These are phyloP conservation scores for Metschnikowia bowlesiae DNA, from an alignment of 805 yeast genomes.

Conservation along the genomic window DNA sequence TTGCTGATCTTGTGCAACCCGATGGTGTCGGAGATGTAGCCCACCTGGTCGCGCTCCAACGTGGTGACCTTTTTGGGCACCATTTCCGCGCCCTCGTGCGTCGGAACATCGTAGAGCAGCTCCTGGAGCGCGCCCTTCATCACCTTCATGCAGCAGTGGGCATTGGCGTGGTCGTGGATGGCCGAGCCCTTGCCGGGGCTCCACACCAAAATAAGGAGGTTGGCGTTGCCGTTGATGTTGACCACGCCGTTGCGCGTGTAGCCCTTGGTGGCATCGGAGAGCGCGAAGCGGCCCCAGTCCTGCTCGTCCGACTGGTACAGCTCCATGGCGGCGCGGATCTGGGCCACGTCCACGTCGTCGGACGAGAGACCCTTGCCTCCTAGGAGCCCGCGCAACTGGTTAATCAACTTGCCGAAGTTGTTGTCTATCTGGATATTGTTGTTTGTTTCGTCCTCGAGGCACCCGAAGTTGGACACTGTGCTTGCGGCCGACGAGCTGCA, in stretches of 20 bases:
- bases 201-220: slow-evolving; percentile 66
- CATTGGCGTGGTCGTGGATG: slow-evolving; percentile 72
- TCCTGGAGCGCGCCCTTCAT: slow-evolving; percentile 57
- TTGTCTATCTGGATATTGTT: slow-evolving; percentile 15
- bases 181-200: slow-evolving; percentile 58
- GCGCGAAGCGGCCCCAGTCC: slow-evolving; percentile 60
- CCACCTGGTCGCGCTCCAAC: slow-evolving; percentile 43
- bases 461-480: slow-evolving; percentile 15
- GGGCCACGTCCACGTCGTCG: slow-evolving; percentile 50
- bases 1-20: slow-evolving; percentile 66
- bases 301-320: slow-evolving; percentile 42
- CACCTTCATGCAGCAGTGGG: slow-evolving; percentile 73
- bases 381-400: slow-evolving; percentile 22
- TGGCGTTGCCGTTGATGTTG: slow-evolving; percentile 67
- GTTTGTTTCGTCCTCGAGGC: slow-evolving; percentile 16
- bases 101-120: slow-evolving; percentile 51
- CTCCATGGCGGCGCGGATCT: slow-evolving; percentile 44
- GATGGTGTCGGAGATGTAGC: slow-evolving; percentile 60
- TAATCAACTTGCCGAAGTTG: slow-evolving; percentile 23
- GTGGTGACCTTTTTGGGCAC: slow-evolving; percentile 23
- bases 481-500: slow-evolving; percentile 5
- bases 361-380: slow-evolving; percentile 35
- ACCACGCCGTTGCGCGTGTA: slow-evolving; percentile 71
- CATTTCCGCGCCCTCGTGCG: slow-evolving; percentile 23
- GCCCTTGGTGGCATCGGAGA: slow-evolving; percentile 44